Percentiles rank a stretch among this genome's conserved stretches.
Conservation (phyloP, 1,139 yeast genomes). For the Pichiaceae sp. region DNA sequence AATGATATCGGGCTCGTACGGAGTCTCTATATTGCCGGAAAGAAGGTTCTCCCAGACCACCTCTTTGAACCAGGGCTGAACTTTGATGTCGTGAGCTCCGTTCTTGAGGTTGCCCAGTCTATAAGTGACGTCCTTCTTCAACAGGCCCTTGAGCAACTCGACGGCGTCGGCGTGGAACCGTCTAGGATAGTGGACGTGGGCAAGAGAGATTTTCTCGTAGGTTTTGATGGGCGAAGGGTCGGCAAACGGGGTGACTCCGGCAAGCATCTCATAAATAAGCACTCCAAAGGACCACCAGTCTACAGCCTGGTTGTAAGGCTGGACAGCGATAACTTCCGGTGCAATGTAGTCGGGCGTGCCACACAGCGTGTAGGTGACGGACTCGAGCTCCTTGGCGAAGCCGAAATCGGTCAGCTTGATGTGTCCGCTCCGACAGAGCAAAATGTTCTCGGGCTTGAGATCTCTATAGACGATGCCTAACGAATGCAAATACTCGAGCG, state of each 20-base stretch:
- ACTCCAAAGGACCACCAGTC: slow-evolving; percentile 64
- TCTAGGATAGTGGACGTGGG: slow-evolving; percentile 43
- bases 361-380: slow-evolving; percentile 54
- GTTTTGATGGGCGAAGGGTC: slow-evolving; percentile 58
- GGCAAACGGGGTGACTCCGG: slow-evolving; percentile 56
- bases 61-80: slow-evolving; percentile 52
- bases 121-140: slow-evolving; percentile 47
- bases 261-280: slow-evolving; percentile 51
- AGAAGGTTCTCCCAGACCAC: slow-evolving; percentile 54
- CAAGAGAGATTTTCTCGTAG: slow-evolving; percentile 48
- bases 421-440: slow-evolving; percentile 51
- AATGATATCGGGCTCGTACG: slow-evolving; percentile 56
- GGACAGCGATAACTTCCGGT: slow-evolving; percentile 54
- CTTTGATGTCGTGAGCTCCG: slow-evolving; percentile 50
- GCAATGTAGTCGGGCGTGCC: slow-evolving; percentile 62
- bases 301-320: slow-evolving; percentile 53
- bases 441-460: slow-evolving; percentile 52
- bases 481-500: slow-evolving; percentile 49
- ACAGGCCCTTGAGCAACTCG: slow-evolving; percentile 40
- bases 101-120: slow-evolving; percentile 50
- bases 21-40: slow-evolving; percentile 52
- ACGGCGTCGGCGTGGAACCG: slow-evolving; percentile 44
- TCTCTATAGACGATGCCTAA: slow-evolving; percentile 54
- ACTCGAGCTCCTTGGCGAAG: slow-evolving; percentile 51
- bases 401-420: slow-evolving; percentile 56